These are phyloP conservation scores for Ilyonectria destructans DNA, from an alignment of 2,329 filamentous ascomycete genomes.

Conservation along the genomic window DNA sequence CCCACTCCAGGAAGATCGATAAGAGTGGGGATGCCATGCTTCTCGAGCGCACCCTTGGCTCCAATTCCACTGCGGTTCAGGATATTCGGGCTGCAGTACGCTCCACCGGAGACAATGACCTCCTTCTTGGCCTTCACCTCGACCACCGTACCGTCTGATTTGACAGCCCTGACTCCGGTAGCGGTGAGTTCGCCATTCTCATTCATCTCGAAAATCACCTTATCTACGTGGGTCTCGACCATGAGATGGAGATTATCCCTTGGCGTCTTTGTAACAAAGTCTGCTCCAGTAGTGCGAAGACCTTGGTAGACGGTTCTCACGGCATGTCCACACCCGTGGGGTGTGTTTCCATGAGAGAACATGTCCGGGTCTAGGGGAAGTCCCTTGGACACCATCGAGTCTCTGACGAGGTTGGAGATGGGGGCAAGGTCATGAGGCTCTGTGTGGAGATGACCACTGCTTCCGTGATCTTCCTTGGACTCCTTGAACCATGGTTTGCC, in stretches of 20 bases:
- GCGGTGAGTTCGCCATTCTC: conserved; percentile 58
- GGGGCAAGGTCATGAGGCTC: conserved; percentile 73
- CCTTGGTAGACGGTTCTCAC: conserved; percentile 69
- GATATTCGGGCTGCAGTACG: conserved; percentile 68
- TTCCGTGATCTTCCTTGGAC: conserved; percentile 64
- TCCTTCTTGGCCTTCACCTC: conserved; percentile 57
- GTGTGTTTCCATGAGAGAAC: conserved; percentile 67
- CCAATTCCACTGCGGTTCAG: conserved; percentile 70
- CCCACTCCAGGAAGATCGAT: conserved; percentile 66
- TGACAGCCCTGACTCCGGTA: conserved; percentile 60
- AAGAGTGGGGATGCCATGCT: conserved; percentile 59
- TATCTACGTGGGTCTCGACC: conserved; percentile 67
- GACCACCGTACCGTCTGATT: conserved; percentile 60
- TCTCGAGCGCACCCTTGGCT: conserved; percentile 59
- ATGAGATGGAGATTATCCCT: conserved; percentile 64
- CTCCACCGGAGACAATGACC: conserved; percentile 62
- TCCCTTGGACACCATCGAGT: conserved; percentile 70
- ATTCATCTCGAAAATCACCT: conserved; percentile 62
- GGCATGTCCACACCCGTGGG: conserved; percentile 71
- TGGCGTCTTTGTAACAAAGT: conserved; percentile 63
- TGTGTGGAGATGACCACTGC: conserved; percentile 67
- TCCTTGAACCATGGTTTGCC: conserved; percentile 71
- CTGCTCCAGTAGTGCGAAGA: conserved; percentile 67
- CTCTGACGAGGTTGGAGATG: conserved; percentile 69
- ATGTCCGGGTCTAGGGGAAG: conserved; percentile 72